These are phyloP conservation scores for Amphibolis antarctica DNA, from an alignment of 106 monocot genomes.

Conservation along the genomic window DNA sequence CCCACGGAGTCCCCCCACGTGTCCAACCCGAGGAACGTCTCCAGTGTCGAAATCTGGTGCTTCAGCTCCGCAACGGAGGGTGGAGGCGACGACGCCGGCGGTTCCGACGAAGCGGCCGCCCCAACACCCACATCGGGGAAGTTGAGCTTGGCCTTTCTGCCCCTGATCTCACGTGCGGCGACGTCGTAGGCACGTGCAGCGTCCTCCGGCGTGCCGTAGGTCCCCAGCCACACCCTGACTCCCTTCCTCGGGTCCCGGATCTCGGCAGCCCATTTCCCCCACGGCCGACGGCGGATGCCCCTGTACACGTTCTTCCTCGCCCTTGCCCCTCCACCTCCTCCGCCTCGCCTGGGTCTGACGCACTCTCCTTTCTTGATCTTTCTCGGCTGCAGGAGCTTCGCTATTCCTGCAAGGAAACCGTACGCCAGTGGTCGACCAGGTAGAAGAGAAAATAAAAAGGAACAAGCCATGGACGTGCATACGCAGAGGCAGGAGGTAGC, in stretches of 20 bases:
- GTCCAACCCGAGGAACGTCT: constrained; percentile 24
- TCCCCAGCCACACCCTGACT: constrained; percentile 15
- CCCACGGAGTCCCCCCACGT: background rate
- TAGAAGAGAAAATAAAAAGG: too few relatives aligned
- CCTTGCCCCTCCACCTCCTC: too few relatives aligned
- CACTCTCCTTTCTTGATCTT: too few relatives aligned
- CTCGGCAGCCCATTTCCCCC: constrained; percentile 60
- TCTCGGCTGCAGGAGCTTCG: too few relatives aligned
- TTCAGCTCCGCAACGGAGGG: constrained; percentile 9
- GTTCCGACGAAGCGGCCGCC: background rate
- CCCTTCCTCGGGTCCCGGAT: constrained; percentile 47
- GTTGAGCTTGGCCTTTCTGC: constrained; percentile 15
- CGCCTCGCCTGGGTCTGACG: background rate
- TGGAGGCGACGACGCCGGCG: background rate
- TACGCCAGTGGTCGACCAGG: too few relatives aligned
- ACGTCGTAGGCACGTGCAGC: constrained; percentile 11
- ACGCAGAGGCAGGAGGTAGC: too few relatives aligned
- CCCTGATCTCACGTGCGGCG: constrained; percentile 11
- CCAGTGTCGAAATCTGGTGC: constrained; percentile 33
- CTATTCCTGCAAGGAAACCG: too few relatives aligned
- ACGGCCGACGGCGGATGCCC: constrained; percentile 28
- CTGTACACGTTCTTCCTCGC: constrained; percentile 8
- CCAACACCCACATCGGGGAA: constrained; percentile 3
- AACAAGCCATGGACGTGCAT: too few relatives aligned
- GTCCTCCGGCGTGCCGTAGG: constrained; percentile 11